These are phyloP conservation scores for Saturnispora serradocipensis DNA, from an alignment of 805 yeast genomes.

Conservation along the genomic window DNA sequence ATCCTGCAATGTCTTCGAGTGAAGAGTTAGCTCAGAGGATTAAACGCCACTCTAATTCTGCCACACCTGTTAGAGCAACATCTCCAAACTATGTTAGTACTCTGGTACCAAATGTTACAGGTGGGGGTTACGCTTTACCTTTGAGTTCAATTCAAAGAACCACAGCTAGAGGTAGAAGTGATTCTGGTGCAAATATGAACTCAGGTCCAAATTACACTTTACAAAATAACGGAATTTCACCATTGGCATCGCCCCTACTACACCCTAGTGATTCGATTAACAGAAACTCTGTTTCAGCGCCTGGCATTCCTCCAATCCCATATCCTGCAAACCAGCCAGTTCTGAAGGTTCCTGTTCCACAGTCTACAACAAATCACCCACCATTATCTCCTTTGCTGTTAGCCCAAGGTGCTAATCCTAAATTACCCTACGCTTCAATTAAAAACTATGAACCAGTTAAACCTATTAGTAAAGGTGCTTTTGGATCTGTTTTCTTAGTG, in stretches of 20 bases:
- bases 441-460: slow-evolving; percentile 83
- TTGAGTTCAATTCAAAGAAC: slow-evolving; percentile 56
- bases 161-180: slow-evolving; percentile 18
- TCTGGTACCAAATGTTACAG: background rate
- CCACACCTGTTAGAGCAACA: slow-evolving; percentile 14
- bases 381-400: slow-evolving; percentile 77
- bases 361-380: slow-evolving; percentile 32
- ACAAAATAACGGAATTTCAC: slow-evolving; percentile 5
- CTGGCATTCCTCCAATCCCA: background rate
- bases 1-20: background rate
- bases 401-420: slow-evolving; percentile 45
- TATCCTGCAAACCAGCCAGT: background rate
- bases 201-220: slow-evolving; percentile 11
- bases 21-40: slow-evolving; percentile 6
- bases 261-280: background rate
- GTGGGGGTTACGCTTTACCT: slow-evolving; percentile 40
- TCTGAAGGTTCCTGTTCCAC: background rate
- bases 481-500: slow-evolving; percentile 89
- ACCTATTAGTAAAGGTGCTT: slow-evolving; percentile 95
- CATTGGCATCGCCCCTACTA: slow-evolving; percentile 45
- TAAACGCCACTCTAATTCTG: slow-evolving; percentile 9
- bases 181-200: slow-evolving; percentile 34
- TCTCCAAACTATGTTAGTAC: slow-evolving; percentile 37
- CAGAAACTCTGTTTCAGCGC: background rate
- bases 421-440: slow-evolving; percentile 54